Evolutionary conservation across 192 early-diverging fungal genomes (phyloP), one percentile per base, ranked within the genome.

Genomic region (Backusella mclennaniae): DNA sequence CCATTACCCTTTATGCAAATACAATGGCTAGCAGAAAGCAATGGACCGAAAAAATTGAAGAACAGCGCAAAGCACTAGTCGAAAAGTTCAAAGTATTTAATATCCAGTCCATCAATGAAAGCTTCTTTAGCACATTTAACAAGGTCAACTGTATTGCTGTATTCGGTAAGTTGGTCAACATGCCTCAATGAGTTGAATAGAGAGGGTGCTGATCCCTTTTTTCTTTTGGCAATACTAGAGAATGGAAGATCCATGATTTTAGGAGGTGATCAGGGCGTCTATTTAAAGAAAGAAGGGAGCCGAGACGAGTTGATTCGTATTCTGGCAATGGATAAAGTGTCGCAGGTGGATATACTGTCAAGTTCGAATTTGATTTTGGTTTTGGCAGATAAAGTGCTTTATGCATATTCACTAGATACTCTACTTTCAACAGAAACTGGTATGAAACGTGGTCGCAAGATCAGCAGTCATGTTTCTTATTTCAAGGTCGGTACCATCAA

Each of bases 211-310:
- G 8, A 59, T 12, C 19, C 12, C 12, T 4, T 4, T 4, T 70
- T 42, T 14, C 1, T 38, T 38, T 38, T 36, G 7, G 9, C 36
- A 38, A 4, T 46, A 7, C 0, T 26, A 71, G 29, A 71, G 29
- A 29, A 89, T 76, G 88, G 88, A 67, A 87, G 86, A 11, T 77
- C 89, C 36, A 85, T 97, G 59, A 83, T 95, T 35, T 79, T 97
- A 46, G 97, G 94, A 26, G 93, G 95, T 6, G 96, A 98, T 73
- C 82, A 88, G 38, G 97, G 97, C 8, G 84, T 98, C 23, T 98
- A 91, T 74, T 87, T 91, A 15, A 79, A 85, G 15, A 86, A 89
- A 52, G 85, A 83, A 70, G 79, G 86, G 15, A 84, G 83, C 66
- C 84, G 78, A 31, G 39, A 35, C 4, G 85, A 85, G 67, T 80